Base-by-base conservation (phyloP, 23 red algal genomes). In the Gracilaria gracilis region DNA sequence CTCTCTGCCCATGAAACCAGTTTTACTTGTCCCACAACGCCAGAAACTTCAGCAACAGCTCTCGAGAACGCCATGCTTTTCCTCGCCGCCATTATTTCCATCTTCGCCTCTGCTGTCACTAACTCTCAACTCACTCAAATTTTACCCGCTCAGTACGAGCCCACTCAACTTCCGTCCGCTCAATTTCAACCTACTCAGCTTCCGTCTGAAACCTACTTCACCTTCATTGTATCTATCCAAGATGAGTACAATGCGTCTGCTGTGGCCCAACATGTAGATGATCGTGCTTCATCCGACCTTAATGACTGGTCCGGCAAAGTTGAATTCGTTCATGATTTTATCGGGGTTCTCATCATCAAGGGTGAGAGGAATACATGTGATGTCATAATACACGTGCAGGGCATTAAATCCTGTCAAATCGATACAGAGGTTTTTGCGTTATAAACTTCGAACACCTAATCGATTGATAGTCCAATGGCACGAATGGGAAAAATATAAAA, bases 221-320 rank as follows among this genome's bases (percentile, higher is more conserved):
- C 72, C 16, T 77, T 77, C n/a, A 37, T 77, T 28, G 72, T 42
- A 23, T 50, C 72, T 51, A 23, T 77, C 11, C 40, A 37, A 29
- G 20, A 49, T 14, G 31, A 21, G 27, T 77, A 77, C 23, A 77
- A 77, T 25, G 23, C 72, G 27, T 51, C 38, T 6, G n/a, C 12
- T 19, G 39, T 77, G 4, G 72, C 72, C 3, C 8, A 0, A 0
- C 6, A 49, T 4, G 50, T 77, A 28, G 46, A 77, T 31, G 40
- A 16, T 25, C 72, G 31, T 25, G 17, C n/a, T 25, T 77, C 42
- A n/a, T 6, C 38, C 25, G 2, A 3, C 4, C 50, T n/a, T 5
- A 31, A 77, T 77, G 20, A 17, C 36, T 77, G 72, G 72, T 77
- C 42, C 39, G 72, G 72, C 5, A 46, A 20, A 29, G 72, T 77